Conservation (phyloP, 768 basidiomycete species). For the Agaricus blazei region DNA sequence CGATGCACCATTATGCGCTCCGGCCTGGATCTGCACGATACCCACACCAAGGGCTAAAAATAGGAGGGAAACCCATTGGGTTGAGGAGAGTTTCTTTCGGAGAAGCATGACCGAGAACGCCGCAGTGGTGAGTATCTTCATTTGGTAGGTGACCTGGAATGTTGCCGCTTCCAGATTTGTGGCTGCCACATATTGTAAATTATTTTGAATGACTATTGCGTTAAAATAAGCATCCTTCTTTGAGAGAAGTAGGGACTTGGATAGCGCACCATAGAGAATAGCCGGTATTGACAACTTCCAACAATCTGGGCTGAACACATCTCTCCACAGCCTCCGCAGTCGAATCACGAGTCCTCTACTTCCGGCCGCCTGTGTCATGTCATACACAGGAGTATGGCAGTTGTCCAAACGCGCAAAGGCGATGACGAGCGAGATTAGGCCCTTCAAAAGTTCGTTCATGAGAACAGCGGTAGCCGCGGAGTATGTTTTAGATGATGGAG, state of each 20-base stretch:
- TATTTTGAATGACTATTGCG: conserved; percentile 75
- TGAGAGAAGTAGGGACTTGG: background rate
- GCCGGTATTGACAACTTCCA: conserved; percentile 98
- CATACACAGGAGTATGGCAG: conserved; percentile 17
- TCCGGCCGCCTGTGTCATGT: conserved; percentile 22
- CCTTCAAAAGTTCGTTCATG: conserved; percentile 92
- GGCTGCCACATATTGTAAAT: conserved; percentile 91
- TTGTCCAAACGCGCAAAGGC: conserved; percentile 65
- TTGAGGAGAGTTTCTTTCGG: conserved; percentile 63
- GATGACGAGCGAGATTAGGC: conserved; percentile 78
- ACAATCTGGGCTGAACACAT: conserved; percentile 86
- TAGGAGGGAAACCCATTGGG: conserved; percentile 82
- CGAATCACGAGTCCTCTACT: background rate
- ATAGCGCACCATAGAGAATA: conserved; percentile 69
- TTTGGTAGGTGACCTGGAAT: conserved; percentile 95
- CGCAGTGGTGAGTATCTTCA: conserved; percentile 95
- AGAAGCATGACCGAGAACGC: conserved; percentile 82
- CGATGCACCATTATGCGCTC: conserved; percentile 11
- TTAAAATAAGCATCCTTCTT: background rate
- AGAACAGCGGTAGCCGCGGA: conserved; percentile 94
- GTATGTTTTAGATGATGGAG: conserved; percentile 70
- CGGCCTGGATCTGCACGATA: conserved; percentile 79
- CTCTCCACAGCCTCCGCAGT: conserved; percentile 51
- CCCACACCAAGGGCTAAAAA: conserved; percentile 87
- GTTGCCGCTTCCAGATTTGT: conserved; percentile 93